Evolutionary conservation across 2,329 filamentous ascomycete genomes (phyloP), one percentile per base, ranked within the genome.

Genomic region (Byssochlamys sp.): DNA sequence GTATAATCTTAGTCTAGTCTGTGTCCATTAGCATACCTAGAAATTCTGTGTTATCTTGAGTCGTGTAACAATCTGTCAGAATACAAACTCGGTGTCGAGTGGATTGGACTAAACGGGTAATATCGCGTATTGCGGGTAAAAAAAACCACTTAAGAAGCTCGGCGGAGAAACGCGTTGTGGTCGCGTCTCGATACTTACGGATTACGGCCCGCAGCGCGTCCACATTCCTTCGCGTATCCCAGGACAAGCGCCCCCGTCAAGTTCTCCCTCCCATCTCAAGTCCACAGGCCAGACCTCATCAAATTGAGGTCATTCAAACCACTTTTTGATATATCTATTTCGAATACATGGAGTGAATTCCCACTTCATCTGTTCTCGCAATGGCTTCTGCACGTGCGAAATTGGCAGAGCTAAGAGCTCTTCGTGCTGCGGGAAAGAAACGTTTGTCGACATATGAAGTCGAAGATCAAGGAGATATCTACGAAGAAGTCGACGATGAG

Each of bases 401-500:
- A 57, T 65, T 76, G 58, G 91, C 89, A 55, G 89, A 95, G 80
- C 83, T 97, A 63, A 84, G 84, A 67, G 91, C 89, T 70, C 83
- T 95, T 64, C 88, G 91, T 69, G 85, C 89, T 67, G 84, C 91
- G 56, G 94, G 94, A 75, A 96, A 95, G 80, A 96, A 94, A 75
- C 87, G 87, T 63, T 86, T 95, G 62, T 88, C 91, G 66, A 85
- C 83, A 59, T 99, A 97, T 77, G 80, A 96, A 74, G 84, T 96
- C 60, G 84, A 90, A 66, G 87, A 97, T 61, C 88, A 89, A 66
- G 84, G 87, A 63, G 85, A 89, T 65, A 79, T 99, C 51, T 99
- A 97, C 77, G 94, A 97, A 62, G 91, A 95, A 67, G 91, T 99
- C 53, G 91, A 97, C 69, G 94, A 99, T 67, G 92, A 94, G 68